These are phyloP conservation scores for Eremochloa ophiuroides DNA, from an alignment of 176 grass and related monocot genomes.

Conservation along the genomic window DNA sequence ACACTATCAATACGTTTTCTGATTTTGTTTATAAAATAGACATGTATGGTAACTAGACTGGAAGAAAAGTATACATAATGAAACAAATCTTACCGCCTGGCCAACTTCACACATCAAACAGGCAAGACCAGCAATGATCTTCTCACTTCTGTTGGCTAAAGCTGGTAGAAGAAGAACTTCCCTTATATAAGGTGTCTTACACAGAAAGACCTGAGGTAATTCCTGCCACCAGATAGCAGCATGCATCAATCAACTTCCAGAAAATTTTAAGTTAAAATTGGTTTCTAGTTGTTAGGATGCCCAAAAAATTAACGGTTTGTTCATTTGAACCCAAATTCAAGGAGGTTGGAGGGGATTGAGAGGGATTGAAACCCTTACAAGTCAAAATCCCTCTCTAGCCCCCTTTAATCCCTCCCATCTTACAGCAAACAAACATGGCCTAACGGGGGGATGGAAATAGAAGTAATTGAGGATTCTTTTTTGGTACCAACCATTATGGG, in stretches of 20 bases:
- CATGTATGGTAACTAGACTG: slow-evolving; percentile 2
- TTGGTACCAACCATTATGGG: background rate
- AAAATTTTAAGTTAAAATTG: background rate
- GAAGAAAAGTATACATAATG: slow-evolving; percentile 24
- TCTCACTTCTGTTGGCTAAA: slow-evolving; percentile 68
- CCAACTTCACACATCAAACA: slow-evolving; percentile 93
- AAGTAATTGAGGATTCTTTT: background rate
- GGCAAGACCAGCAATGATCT: slow-evolving; percentile 72
- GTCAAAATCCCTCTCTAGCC: too few relatives aligned
- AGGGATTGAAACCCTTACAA: too few relatives aligned
- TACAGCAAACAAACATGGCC: too few relatives aligned
- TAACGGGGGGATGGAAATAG: background rate
- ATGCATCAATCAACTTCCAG: background rate
- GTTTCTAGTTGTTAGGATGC: background rate
- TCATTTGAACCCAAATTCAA: too few relatives aligned
- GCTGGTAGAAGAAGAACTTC: slow-evolving; percentile 50
- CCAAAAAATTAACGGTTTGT: too few relatives aligned
- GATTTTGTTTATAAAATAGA: background rate
- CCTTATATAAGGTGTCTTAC: slow-evolving; percentile 82
- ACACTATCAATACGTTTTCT: background rate
- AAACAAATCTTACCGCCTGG: slow-evolving; percentile 72
- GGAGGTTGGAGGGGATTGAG: too few relatives aligned
- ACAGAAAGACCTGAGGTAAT: slow-evolving; percentile 73
- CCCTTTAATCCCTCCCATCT: too few relatives aligned
- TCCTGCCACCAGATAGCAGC: slow-evolving; percentile 46